phyloP scores from a whole-genome alignment of 1,284 basidiomycete genomes.

The Ceratobasidium sp. region DNA sequence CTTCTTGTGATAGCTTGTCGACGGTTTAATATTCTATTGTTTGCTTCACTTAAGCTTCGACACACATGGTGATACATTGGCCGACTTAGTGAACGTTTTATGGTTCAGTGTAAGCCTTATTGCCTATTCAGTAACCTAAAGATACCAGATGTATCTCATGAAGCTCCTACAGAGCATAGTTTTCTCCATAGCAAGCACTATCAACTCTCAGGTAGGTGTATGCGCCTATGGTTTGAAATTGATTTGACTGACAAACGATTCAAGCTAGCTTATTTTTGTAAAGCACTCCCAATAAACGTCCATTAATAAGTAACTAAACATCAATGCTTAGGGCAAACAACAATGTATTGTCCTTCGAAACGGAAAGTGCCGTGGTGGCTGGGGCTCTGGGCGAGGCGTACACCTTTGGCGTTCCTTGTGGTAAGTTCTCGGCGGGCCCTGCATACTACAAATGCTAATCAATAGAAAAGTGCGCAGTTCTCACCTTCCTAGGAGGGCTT shows the following conservation, averaged over 20 bases:
- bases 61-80: background rate
- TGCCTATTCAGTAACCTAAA: background rate
- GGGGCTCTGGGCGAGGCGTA: constrained; percentile 72
- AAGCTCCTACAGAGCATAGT: constrained; percentile 60
- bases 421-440: background rate
- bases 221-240: no score
- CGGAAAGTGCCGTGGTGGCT: constrained; percentile 82
- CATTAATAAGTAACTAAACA: background rate
- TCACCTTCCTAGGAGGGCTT: constrained; percentile 49
- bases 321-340: constrained; percentile 52
- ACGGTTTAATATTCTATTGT: no score
- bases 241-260: background rate
- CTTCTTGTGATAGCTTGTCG: background rate
- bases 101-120: constrained; percentile 66
- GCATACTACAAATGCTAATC: background rate
- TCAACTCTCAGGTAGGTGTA: constrained; percentile 70
- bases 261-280: constrained; percentile 49
- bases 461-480: constrained; percentile 40
- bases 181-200: constrained; percentile 79
- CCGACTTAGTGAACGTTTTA: constrained; percentile 70
- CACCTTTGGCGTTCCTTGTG: constrained; percentile 42
- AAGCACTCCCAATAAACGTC: background rate
- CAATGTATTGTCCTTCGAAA: constrained; percentile 76
- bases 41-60: background rate
- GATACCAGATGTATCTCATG: background rate